These are phyloP conservation scores for Kuraishia hungarica DNA, from an alignment of 805 yeast genomes.

Conservation along the genomic window DNA sequence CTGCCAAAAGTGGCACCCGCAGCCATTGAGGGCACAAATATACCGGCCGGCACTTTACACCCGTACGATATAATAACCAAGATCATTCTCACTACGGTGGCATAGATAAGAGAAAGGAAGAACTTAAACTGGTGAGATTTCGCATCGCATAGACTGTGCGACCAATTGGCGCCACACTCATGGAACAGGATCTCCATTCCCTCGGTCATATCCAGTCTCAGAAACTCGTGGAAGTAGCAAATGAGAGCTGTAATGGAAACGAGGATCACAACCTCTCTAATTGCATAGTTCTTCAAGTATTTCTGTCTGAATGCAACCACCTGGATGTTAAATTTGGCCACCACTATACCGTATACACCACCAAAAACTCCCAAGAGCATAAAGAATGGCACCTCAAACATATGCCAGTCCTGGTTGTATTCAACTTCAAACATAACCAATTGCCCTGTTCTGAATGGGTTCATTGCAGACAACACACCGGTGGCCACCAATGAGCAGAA, in stretches of 20 bases:
- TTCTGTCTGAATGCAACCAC: constrained; percentile 72
- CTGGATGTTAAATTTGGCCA: constrained; percentile 65
- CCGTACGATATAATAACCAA: constrained; percentile 85
- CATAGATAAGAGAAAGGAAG: constrained; percentile 50
- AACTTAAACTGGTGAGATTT: constrained; percentile 22
- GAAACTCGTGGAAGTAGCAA: constrained; percentile 76
- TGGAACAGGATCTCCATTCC: constrained; percentile 85
- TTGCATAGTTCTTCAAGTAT: constrained; percentile 47
- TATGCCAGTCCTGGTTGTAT: constrained; percentile 81
- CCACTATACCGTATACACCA: constrained; percentile 78
- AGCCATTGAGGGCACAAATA: constrained; percentile 94
- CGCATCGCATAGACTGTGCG: constrained; percentile 30
- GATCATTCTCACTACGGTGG: constrained; percentile 62
- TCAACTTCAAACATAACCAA: constrained; percentile 88
- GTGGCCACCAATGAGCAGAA: constrained; percentile 88
- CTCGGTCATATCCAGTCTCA: constrained; percentile 89
- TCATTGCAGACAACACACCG: constrained; percentile 65
- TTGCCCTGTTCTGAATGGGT: constrained; percentile 94
- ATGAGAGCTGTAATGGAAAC: constrained; percentile 65
- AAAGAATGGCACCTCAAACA: constrained; percentile 76
- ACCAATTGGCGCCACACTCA: constrained; percentile 51
- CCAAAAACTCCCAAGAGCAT: constrained; percentile 81
- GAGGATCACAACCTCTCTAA: constrained; percentile 63
- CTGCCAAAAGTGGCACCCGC: constrained; percentile 94
- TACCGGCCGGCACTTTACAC: constrained; percentile 94